These are phyloP conservation scores for Verticillium longisporum DNA, from an alignment of 2,329 filamentous ascomycete species.

Conservation along the genomic window DNA sequence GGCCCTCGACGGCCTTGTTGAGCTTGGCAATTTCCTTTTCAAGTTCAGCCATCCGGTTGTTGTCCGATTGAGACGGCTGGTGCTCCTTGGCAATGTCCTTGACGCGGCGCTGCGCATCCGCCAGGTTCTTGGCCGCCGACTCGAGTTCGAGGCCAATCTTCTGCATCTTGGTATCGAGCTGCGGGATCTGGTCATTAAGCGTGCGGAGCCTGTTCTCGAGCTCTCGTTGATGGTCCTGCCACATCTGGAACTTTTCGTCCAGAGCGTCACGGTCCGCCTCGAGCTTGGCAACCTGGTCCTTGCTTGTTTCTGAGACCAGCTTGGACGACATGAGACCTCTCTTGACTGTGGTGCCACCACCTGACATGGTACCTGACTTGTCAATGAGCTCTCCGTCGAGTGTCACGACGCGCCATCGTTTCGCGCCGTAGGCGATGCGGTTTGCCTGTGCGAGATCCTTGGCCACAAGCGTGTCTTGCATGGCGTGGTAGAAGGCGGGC, in stretches of 20 bases:
- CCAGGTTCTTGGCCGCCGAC: conserved; percentile 76
- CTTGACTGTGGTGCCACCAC: conserved; percentile 85
- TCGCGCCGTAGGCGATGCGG: conserved; percentile 89
- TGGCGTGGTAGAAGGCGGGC: conserved; percentile 89
- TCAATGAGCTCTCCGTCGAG: conserved; percentile 94
- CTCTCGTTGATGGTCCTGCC: conserved; percentile 77
- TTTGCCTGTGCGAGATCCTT: conserved; percentile 93
- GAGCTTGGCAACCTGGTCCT: conserved; percentile 82
- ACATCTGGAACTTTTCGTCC: conserved; percentile 75
- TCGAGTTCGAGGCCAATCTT: conserved; percentile 86
- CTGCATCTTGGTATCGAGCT: conserved; percentile 82
- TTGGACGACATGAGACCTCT: conserved; percentile 97
- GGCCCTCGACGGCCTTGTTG: conserved; percentile 69
- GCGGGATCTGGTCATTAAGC: conserved; percentile 71
- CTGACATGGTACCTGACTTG: conserved; percentile 97
- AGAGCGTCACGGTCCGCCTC: conserved; percentile 80
- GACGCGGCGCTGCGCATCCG: conserved; percentile 76
- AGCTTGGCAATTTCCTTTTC: conserved; percentile 72
- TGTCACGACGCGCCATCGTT: conserved; percentile 93
- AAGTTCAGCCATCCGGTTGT: conserved; percentile 63
- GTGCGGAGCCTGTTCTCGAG: conserved; percentile 68
- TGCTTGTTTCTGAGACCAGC: conserved; percentile 76
- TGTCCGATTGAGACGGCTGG: conserved; percentile 73
- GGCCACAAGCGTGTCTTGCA: conserved; percentile 92
- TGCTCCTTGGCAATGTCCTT: conserved; percentile 79